Conservation (phyloP, 2,329 filamentous ascomycete species). For the Xylaria sp. region DNA sequence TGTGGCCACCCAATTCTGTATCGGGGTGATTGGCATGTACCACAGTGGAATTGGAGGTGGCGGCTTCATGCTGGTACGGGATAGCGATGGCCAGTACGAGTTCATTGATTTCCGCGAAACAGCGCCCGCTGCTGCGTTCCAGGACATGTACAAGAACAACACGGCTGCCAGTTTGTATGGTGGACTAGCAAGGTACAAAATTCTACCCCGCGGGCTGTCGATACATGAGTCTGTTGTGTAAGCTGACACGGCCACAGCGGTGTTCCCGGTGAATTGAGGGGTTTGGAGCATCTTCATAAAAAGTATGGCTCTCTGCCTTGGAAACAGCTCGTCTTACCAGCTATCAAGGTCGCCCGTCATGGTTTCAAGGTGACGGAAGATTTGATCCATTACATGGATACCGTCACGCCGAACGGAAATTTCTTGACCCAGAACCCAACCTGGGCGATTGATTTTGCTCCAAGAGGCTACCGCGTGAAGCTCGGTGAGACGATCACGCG, state of each 20-base stretch:
- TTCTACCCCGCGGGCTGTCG: constrained; percentile 27
- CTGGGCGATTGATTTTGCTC: constrained; percentile 84
- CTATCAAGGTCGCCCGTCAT: constrained; percentile 72
- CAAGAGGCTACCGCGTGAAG: constrained; percentile 44
- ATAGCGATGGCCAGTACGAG: constrained; percentile 75
- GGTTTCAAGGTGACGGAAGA: constrained; percentile 74
- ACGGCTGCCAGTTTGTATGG: constrained; percentile 67
- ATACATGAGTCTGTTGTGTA: neutral
- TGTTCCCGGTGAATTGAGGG: constrained; percentile 73
- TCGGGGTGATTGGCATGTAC: constrained; percentile 78
- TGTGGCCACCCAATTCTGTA: constrained; percentile 75
- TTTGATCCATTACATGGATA: constrained; percentile 72
- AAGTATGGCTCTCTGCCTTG: constrained; percentile 69
- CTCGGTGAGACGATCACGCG: constrained; percentile 48
- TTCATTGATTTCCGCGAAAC: constrained; percentile 86
- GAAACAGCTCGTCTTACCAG: constrained; percentile 70
- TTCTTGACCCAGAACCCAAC: constrained; percentile 74
- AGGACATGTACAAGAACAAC: constrained; percentile 82
- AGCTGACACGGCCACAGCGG: constrained; percentile 50
- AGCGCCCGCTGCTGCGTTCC: constrained; percentile 76
- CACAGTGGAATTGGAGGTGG: constrained; percentile 87
- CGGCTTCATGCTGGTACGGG: constrained; percentile 84
- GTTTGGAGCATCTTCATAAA: constrained; percentile 74
- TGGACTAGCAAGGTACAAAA: constrained; percentile 72
- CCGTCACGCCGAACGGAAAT: constrained; percentile 50